Base-by-base conservation (phyloP, 306 rosid species). In the Casuarina glauca region DNA sequence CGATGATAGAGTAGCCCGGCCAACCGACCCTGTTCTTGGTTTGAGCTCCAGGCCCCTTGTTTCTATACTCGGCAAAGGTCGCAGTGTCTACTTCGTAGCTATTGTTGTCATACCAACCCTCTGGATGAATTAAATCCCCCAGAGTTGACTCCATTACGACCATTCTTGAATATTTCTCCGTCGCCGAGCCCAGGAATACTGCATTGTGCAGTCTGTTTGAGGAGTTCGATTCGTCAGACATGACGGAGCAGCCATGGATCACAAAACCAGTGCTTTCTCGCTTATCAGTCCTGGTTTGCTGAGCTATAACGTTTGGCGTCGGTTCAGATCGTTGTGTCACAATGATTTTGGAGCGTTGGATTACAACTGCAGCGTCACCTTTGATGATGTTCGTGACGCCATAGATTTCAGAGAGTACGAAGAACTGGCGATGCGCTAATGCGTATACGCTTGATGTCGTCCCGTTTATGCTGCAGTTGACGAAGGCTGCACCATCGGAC, bases 121-220 rank as follows among this genome's bases (percentile, higher is more conserved):
- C 39, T 36, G 82, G 71, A 5, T 55, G 46, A 44, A 78, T 67
- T 8, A n/a, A 9, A 17, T 67, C 71, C n/a, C 71, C 51, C 51
- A 72, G 4, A 48, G 11, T 75, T 49, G 85, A 85, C 58, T 84
- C 85, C 85, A 84, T 78, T 32, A 84, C 20, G 63, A 70, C 64
- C 48, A 78, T 78, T 69, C 62, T 84, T 42, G 85, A 81, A 20
- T 69, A 54, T 9, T 73, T 55, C n/a, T 67, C 3, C 50, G n/a
- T 1, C 4, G 71, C 50, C 50, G 9, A 16, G 71, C 50, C 71
- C 51, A 42, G n/a, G 36, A 6, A 41, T 41, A 26, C 17, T 9
- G 16, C 17, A 9, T 13, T n/a, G 2, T 42, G 3, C 35, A 43
- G 50, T 42, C 5, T 19, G 16, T 42, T 35, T 3, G 48, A 44